Percentiles rank a stretch among this genome's conserved stretches.
Evolutionary conservation across 139 green algal species (phyloP).

Genomic region (Tetradesmus obliquus): DNA sequence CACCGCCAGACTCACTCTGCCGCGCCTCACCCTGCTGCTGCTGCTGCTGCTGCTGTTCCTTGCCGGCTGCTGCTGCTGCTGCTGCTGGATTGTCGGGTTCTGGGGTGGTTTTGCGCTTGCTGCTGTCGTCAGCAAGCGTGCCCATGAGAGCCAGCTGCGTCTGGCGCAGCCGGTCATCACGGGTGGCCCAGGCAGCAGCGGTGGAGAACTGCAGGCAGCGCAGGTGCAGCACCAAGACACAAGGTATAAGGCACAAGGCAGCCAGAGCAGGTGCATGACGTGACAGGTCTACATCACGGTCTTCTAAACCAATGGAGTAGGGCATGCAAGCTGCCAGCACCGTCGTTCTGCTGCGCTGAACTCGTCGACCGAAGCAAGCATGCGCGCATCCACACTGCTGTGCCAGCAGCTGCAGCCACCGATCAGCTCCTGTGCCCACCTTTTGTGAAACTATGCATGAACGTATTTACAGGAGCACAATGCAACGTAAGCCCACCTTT

Average conservation of each 20-base stretch:
- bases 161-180: slow-evolving; percentile 15
- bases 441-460: slow-evolving; percentile 1
- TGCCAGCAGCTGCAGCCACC: background rate
- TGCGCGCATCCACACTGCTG: background rate
- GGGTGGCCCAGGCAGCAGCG: slow-evolving; percentile 55
- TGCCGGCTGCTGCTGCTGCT: background rate
- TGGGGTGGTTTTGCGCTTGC: slow-evolving; percentile 23
- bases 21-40: background rate
- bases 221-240: background rate
- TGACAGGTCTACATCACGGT: background rate
- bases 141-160: slow-evolving; percentile 29
- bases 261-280: background rate
- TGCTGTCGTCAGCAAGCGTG: background rate
- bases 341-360: too few relatives aligned
- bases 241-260: background rate
- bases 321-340: too few relatives aligned
- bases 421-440: background rate
- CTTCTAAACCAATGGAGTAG: background rate
- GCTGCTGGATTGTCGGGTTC: background rate
- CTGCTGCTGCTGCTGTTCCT: slow-evolving; percentile 10
- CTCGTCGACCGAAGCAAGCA: too few relatives aligned
- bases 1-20: background rate
- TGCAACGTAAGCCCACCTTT: background rate
- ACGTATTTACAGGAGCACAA: background rate
- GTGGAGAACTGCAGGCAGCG: slow-evolving; percentile 57